phyloP scores from a whole-genome alignment of 805 yeast species.

The Yamadazyma akitaensis region DNA sequence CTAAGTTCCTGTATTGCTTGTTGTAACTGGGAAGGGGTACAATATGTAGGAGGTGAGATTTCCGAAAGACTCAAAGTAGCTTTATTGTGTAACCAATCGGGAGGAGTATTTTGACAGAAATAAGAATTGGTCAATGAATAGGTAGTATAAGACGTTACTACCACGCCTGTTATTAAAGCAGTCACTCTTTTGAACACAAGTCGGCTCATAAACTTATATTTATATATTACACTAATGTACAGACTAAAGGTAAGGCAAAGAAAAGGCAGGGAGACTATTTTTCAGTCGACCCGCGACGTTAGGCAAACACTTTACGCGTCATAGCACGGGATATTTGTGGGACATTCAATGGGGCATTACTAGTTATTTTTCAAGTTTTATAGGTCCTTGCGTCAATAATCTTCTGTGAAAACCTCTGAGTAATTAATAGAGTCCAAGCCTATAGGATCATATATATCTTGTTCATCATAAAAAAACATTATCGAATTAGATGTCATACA shows the following conservation, averaged over 20 bases:
- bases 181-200: background rate
- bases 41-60: constrained; percentile 39
- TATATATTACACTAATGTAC: constrained; percentile 7
- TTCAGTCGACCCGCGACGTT: background rate
- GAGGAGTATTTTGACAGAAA: background rate
- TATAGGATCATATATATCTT: constrained; percentile 5
- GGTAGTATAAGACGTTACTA: background rate
- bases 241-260: background rate
- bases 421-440: constrained; percentile 11
- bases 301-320: background rate
- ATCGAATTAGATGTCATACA: constrained; percentile 4
- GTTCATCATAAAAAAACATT: constrained; percentile 9
- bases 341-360: no score
- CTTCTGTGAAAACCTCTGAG: background rate
- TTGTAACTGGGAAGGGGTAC: constrained; percentile 33
- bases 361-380: no score
- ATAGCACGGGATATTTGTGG: no score
- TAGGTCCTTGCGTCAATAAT: background rate
- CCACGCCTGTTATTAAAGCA: background rate
- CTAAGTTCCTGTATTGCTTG: constrained; percentile 43
- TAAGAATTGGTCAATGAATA: background rate
- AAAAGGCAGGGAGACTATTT: background rate
- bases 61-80: constrained; percentile 36
- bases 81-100: constrained; percentile 1
- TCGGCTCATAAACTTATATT: background rate